phyloP scores from a whole-genome alignment of 495 filamentous ascomycete genomes.

The Pseudevernia furfuracea region DNA sequence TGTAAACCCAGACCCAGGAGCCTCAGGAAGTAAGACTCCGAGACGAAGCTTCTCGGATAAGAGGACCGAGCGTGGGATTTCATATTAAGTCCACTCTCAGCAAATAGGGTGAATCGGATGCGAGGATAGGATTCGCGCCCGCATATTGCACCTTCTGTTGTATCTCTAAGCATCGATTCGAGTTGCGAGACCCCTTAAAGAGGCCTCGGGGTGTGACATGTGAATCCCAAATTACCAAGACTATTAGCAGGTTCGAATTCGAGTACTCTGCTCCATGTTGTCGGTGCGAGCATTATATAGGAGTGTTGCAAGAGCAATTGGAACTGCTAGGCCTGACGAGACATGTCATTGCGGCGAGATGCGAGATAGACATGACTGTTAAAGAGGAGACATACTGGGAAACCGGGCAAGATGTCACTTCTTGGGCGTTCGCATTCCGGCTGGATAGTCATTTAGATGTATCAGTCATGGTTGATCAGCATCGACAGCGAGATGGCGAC shows the following conservation, averaged over 20 bases:
- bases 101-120: not conserved
- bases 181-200: not conserved
- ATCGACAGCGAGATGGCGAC: not conserved
- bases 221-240: not conserved
- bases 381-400: not conserved
- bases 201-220: not conserved
- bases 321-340: not conserved
- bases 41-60: slow-evolving; percentile 1
- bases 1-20: not conserved
- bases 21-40: not conserved
- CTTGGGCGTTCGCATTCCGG: not conserved
- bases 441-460: not conserved
- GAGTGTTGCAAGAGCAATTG: not conserved
- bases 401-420: not conserved
- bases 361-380: not conserved
- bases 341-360: not conserved
- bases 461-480: not conserved
- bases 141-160: not conserved
- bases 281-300: not conserved
- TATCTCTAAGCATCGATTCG: not conserved
- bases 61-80: not conserved
- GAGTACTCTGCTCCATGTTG: not conserved
- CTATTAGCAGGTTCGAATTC: not conserved
- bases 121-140: not conserved
- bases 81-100: not conserved